phyloP scores from a whole-genome alignment of 257 asterid species.

The Mentha longifolia region DNA sequence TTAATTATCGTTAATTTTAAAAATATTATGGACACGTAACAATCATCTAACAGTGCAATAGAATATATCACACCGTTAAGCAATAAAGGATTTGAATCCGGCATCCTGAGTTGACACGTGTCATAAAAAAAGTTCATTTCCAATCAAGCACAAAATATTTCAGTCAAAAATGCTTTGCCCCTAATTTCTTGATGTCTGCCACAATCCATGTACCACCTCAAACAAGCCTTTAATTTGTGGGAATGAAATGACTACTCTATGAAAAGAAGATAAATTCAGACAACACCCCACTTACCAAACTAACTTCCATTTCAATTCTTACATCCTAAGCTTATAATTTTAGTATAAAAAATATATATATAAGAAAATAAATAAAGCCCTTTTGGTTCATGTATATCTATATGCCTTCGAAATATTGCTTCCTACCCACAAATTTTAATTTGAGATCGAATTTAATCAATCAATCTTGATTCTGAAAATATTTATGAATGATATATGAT shows the following conservation, averaged over 20 bases:
- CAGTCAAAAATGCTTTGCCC: background rate
- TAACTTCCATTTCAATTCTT: conserved; percentile 6
- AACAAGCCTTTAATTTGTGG: background rate
- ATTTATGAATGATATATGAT: background rate
- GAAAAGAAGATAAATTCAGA: background rate
- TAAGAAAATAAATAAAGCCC: background rate
- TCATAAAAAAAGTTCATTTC: background rate
- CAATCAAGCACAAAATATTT: conserved; percentile 20
- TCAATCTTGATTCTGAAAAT: conserved; percentile 9
- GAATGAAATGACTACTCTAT: conserved; percentile 27
- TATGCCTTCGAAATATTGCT: background rate
- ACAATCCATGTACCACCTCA: conserved; percentile 31
- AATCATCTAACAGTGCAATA: too few species aligned
- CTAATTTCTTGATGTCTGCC: conserved; percentile 28
- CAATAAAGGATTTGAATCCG: too few species aligned
- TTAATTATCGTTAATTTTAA: too few species aligned
- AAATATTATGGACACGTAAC: too few species aligned
- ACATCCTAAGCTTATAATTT: background rate
- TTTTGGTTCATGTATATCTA: too few species aligned
- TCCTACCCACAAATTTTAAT: background rate
- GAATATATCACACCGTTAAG: too few species aligned
- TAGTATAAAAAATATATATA: background rate
- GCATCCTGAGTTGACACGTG: conserved; percentile 11
- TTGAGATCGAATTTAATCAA: conserved; percentile 4
- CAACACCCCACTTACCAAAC: background rate